Conservation (phyloP, 345 rosid species). For the Populus tremula region DNA sequence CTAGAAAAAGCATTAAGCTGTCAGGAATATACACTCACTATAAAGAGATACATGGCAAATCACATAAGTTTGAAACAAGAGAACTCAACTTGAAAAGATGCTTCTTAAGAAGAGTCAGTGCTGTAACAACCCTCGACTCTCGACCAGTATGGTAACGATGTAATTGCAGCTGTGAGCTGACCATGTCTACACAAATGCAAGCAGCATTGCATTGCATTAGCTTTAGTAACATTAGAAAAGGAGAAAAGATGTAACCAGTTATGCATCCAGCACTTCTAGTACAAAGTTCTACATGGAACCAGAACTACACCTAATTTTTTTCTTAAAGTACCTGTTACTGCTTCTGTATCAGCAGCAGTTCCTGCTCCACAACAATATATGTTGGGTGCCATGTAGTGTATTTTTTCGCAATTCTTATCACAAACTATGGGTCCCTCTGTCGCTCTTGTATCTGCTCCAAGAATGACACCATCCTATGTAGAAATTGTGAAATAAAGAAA, state of each 20-base stretch:
- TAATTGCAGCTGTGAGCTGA: slow-evolving; percentile 75
- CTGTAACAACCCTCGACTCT: slow-evolving; percentile 76
- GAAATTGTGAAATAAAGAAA: slow-evolving; percentile 1
- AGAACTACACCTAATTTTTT: not conserved
- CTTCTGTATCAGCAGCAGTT: slow-evolving; percentile 97
- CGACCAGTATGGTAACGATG: slow-evolving; percentile 79
- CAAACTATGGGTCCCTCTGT: slow-evolving; percentile 97
- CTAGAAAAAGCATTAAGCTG: slow-evolving; percentile 33
- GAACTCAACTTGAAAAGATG: slow-evolving; percentile 65
- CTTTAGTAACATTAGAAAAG: not conserved
- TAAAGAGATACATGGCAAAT: not conserved
- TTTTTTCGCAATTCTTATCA: slow-evolving; percentile 97
- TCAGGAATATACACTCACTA: slow-evolving; percentile 18
- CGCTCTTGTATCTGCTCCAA: slow-evolving; percentile 89
- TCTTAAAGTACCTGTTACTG: slow-evolving; percentile 68
- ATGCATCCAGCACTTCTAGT: not conserved
- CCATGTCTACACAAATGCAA: slow-evolving; percentile 53
- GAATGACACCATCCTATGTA: slow-evolving; percentile 81
- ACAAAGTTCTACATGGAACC: not conserved
- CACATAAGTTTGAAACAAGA: not conserved
- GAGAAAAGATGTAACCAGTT: not conserved
- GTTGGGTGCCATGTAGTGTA: slow-evolving; percentile 98
- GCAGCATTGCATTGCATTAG: slow-evolving; percentile 4
- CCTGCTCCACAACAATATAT: slow-evolving; percentile 98
- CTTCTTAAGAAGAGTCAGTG: slow-evolving; percentile 73